Evolutionary conservation across 2,329 filamentous ascomycete species (phyloP), one percentile per base, ranked within the genome.

Genomic region (Mycosphaerella arachidis): DNA sequence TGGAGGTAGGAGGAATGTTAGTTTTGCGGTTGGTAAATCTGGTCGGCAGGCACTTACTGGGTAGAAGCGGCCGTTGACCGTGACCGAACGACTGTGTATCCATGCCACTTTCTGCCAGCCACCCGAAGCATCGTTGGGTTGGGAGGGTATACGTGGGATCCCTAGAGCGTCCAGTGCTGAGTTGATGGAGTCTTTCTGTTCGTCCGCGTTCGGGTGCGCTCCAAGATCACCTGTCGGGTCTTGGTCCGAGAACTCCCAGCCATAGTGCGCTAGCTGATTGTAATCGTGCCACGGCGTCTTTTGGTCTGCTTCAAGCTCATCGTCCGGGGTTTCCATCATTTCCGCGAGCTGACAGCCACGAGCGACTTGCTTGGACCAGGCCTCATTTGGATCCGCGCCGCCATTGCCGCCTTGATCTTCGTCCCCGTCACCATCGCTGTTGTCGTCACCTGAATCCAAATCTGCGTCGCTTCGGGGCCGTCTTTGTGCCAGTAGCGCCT

Each of bases 41-140:
- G 24, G 24, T 24, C 24, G 24, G 16, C n/a, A 8, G 5, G 8
- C 16, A 35, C 24, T 55, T 48, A 55, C 53, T 4, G 54, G 54
- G 24, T 56, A 56, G 7, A 16, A 37, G 37, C 27, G 35, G 20
- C 33, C 55, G 29, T 31, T 24, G 8, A 57, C 48, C 13, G 20
- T 52, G 27, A 30, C 16, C 27, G 29, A 9, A 18, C 20, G 20
- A 13, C 24, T 43, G 40, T 58, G 56, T 20, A 53, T 33, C 56
- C 56, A 58, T 18, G 45, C 31, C 16, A 53, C 37, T 29, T 51
- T 35, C 31, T 53, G 29, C 56, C 56, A 58, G 6, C 46, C 46
- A 9, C 24, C 46, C 10, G 46, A 27, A 6, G 10, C 8, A 18
- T 50, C 46, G 20, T 50, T 31, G 13, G 56, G 33, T 10, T 43